phyloP scores from a whole-genome alignment of 2,329 filamentous ascomycete genomes.

The Pseudogymnoascus sp. region DNA sequence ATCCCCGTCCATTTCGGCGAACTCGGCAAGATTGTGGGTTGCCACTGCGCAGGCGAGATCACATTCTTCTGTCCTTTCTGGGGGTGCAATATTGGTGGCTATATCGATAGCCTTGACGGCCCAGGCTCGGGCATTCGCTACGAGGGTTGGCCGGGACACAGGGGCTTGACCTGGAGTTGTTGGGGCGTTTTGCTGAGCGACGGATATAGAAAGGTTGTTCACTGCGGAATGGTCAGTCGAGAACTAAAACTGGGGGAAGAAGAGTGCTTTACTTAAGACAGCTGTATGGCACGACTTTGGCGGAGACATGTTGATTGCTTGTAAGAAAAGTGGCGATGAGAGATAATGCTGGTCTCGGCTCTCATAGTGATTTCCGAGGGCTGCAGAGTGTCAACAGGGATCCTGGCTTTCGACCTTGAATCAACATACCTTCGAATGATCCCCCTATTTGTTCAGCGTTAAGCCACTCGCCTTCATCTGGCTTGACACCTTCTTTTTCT shows the following conservation, averaged over 20 bases:
- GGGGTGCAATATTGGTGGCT: constrained; percentile 57
- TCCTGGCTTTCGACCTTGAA: background rate
- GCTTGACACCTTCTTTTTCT: constrained; percentile 58
- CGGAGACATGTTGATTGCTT: constrained; percentile 67
- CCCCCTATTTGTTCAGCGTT: constrained; percentile 66
- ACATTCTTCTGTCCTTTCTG: constrained; percentile 69
- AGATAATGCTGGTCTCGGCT: constrained; percentile 69
- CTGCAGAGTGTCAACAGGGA: constrained; percentile 37
- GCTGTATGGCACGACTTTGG: constrained; percentile 67
- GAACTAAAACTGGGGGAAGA: background rate
- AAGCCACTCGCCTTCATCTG: constrained; percentile 67
- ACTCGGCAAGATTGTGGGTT: constrained; percentile 79
- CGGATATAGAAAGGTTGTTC: constrained; percentile 73
- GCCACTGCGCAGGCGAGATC: constrained; percentile 77
- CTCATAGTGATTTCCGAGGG: constrained; percentile 72
- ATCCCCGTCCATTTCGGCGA: constrained; percentile 69
- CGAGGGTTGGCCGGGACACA: constrained; percentile 52
- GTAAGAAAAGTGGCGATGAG: constrained; percentile 78
- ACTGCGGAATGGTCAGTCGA: constrained; percentile 39
- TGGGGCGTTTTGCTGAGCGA: constrained; percentile 47
- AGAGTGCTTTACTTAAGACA: constrained; percentile 55
- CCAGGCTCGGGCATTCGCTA: constrained; percentile 71
- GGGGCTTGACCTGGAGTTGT: constrained; percentile 33
- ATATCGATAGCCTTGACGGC: constrained; percentile 68
- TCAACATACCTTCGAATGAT: constrained; percentile 55